These are phyloP conservation scores for Crithidia thermophila DNA, from an alignment of 208 protist genomes.

Conservation along the genomic window DNA sequence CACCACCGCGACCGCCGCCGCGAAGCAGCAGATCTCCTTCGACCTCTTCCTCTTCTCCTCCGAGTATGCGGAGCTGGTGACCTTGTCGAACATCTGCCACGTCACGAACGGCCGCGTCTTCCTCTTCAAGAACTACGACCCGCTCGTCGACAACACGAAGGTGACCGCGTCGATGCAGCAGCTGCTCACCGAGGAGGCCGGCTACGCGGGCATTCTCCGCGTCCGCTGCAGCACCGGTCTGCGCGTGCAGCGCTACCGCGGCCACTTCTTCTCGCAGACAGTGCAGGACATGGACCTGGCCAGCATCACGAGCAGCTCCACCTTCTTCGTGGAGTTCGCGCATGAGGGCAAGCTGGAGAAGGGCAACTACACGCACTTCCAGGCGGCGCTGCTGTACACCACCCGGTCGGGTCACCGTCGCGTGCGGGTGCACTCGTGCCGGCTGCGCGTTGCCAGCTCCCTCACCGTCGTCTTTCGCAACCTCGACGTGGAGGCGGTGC, in stretches of 20 bases:
- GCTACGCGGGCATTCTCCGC: constrained; percentile 91
- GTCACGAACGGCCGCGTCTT: constrained; percentile 78
- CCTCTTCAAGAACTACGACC: constrained; percentile 82
- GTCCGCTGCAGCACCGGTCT: constrained; percentile 90
- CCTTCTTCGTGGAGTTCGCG: constrained; percentile 93
- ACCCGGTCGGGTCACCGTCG: constrained; percentile 83
- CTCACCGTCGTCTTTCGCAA: constrained; percentile 70
- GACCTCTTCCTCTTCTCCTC: constrained; percentile 88
- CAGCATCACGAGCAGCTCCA: constrained; percentile 62
- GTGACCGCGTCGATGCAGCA: constrained; percentile 61
- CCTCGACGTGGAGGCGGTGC: constrained; percentile 81
- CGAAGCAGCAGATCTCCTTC: constrained; percentile 85
- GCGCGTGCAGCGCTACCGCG: constrained; percentile 80
- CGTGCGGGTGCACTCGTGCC: constrained; percentile 88
- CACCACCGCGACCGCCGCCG: constrained; percentile 62
- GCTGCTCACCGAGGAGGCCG: constrained; percentile 76
- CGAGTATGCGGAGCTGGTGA: constrained; percentile 87
- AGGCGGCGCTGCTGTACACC: constrained; percentile 94
- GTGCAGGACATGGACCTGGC: constrained; percentile 92
- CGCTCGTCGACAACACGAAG: constrained; percentile 61
- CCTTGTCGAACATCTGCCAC: constrained; percentile 82
- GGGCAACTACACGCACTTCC: constrained; percentile 80
- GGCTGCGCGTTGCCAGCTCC: constrained; percentile 55
- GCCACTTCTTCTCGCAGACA: constrained; percentile 86
- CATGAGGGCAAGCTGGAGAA: constrained; percentile 84